Conservation (phyloP, 1,284 basidiomycete genomes). For the Agroathelia rolfsii region DNA sequence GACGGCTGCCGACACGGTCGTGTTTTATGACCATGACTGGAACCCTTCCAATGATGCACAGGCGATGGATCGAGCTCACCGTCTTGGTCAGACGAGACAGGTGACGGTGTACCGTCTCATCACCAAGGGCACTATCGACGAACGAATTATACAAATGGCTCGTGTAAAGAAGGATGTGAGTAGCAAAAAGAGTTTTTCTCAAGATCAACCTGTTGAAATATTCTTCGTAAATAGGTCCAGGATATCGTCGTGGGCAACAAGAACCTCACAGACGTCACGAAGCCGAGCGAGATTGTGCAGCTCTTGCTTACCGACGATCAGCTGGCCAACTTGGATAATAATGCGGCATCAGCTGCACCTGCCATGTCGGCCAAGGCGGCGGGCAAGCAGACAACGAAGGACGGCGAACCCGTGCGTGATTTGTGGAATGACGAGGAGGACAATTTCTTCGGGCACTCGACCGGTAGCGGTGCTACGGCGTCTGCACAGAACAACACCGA, state of each 20-base stretch:
- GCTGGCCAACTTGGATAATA: conserved; percentile 55
- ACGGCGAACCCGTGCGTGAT: conserved; percentile 44
- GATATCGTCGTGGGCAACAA: conserved; percentile 99
- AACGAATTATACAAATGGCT: conserved; percentile 92
- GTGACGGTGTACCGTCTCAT: conserved; percentile 98
- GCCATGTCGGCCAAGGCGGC: conserved; percentile 29
- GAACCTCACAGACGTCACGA: conserved; percentile 84
- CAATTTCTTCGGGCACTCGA: conserved; percentile 62
- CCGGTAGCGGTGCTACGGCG: conserved; percentile 13
- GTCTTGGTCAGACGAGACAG: conserved; percentile 96
- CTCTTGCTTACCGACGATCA: conserved; percentile 94
- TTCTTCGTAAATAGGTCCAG: conserved; percentile 60
- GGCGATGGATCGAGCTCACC: conserved; percentile 99
- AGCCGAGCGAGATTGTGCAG: conserved; percentile 95
- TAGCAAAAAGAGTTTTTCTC: conserved; percentile 9
- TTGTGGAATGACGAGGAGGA: conserved; percentile 79
- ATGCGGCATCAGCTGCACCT: conserved; percentile 25
- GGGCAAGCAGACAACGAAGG: conserved; percentile 24
- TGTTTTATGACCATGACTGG: conserved; percentile 99
- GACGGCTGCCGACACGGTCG: conserved; percentile 94
- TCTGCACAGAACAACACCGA: too few relatives aligned
- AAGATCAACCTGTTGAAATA: not conserved
- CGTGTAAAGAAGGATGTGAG: conserved; percentile 91
- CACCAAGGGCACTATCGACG: conserved; percentile 95
- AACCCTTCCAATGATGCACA: conserved; percentile 99